Evolutionary conservation across 1,139 yeast genomes (phyloP).

Genomic region (Yamadazyma trypodendri): DNA sequence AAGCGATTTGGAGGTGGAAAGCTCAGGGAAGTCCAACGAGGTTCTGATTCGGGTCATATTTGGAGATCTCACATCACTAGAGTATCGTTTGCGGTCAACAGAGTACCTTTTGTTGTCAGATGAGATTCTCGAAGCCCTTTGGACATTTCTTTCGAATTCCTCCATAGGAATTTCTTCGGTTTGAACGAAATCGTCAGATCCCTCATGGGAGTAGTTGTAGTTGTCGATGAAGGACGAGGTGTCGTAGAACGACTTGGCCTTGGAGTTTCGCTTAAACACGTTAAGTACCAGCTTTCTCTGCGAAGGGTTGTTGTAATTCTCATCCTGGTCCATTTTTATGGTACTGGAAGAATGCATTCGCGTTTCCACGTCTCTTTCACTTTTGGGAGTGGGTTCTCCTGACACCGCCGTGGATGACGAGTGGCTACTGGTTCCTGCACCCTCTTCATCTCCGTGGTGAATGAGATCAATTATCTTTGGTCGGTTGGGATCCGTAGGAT

Average conservation of each 20-base stretch:
- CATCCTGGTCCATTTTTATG: slow-evolving; percentile 9
- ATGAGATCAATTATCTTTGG: slow-evolving; percentile 36
- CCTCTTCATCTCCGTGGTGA: slow-evolving; percentile 15
- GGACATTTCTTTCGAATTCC: slow-evolving; percentile 32
- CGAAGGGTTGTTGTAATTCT: not conserved
- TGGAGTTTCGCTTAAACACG: slow-evolving; percentile 27
- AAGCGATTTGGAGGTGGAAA: slow-evolving; percentile 13
- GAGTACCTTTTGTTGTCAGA: slow-evolving; percentile 20
- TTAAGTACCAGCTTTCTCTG: slow-evolving; percentile 25
- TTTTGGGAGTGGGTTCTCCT: slow-evolving; percentile 3
- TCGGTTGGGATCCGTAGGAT: slow-evolving; percentile 60
- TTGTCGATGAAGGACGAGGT: slow-evolving; percentile 32
- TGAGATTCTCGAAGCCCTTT: slow-evolving; percentile 24
- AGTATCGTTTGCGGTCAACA: slow-evolving; percentile 8
- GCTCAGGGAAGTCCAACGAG: slow-evolving; percentile 16
- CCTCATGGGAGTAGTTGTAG: slow-evolving; percentile 20
- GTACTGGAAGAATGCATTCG: slow-evolving; percentile 16
- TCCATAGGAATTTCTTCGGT: slow-evolving; percentile 55
- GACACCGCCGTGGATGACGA: slow-evolving; percentile 8
- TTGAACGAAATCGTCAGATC: slow-evolving; percentile 22
- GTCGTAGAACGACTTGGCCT: slow-evolving; percentile 26
- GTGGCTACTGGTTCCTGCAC: slow-evolving; percentile 14
- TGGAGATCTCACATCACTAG: slow-evolving; percentile 5
- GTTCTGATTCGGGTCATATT: slow-evolving; percentile 11
- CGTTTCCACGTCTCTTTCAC: slow-evolving; percentile 7